Evolutionary conservation across 306 rosid species (phyloP).

Genomic region (Luffa acutangula): DNA sequence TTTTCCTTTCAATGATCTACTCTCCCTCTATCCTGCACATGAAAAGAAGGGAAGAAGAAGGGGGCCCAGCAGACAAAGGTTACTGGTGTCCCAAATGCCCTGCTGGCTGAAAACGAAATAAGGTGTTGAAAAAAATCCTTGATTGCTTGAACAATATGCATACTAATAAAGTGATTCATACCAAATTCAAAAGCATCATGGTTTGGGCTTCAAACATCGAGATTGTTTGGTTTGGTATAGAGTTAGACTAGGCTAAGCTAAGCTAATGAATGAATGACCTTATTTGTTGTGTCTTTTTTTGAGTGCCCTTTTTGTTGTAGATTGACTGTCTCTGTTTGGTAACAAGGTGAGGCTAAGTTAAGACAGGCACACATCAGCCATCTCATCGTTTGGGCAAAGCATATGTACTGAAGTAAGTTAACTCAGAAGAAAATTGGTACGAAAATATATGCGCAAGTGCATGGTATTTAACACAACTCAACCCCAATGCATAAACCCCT

Average conservation of each 20-base stretch:
- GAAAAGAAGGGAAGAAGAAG: slow-evolving; percentile 6
- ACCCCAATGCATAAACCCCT: not conserved
- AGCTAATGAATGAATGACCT: not conserved
- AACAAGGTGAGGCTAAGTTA: not conserved
- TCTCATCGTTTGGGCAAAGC: not conserved
- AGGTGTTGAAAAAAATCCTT: not conserved
- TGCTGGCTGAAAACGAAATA: not conserved
- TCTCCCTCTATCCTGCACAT: not conserved
- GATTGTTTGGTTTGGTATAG: not conserved
- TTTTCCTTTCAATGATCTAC: not conserved
- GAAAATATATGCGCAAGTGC: not conserved
- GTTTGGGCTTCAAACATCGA: not conserved
- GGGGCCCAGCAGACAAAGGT: slow-evolving; percentile 10
- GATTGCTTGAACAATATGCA: not conserved
- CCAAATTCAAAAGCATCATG: not conserved
- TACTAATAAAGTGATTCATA: not conserved
- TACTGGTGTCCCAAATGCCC: not conserved
- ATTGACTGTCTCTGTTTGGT: not conserved
- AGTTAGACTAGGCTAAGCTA: not conserved
- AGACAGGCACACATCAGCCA: not conserved
- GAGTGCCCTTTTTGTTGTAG: not conserved
- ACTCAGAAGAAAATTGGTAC: not conserved
- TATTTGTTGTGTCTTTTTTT: not conserved
- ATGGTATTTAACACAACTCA: not conserved
- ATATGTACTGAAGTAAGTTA: not conserved